Base-by-base conservation (phyloP, 495 filamentous ascomycete genomes). In the Neurospora sublineolata region DNA sequence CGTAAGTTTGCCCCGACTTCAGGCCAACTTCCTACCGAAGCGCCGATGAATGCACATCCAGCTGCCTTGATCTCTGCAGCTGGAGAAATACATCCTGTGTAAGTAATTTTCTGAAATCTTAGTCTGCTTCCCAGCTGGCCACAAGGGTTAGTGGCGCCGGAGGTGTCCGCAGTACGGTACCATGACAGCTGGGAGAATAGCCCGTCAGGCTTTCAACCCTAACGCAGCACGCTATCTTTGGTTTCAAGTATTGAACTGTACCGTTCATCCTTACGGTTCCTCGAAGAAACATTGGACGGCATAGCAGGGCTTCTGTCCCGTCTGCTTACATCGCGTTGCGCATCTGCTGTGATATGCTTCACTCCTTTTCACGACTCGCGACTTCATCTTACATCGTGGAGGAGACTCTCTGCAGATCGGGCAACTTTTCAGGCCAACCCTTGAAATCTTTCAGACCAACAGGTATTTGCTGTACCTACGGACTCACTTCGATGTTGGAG, bases 401-500 rank as follows among this genome's bases (percentile, higher is more conserved):
- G 0, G 11, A n/a, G 20, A 5, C 4, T 14, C 0, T 52, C 12
- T 27, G 4, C 10, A 5, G 2, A 12, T 2, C 10, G 4, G 44
- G 20, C 1, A 0, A 27, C 3, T 27, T 1, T 52, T 5, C n/a
- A 52, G 0, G 10, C 1, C 20, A 14, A 1, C 20, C 11, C 7
- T 1, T 20, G 4, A 6, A 27, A 16, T 4, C 1, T 16, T 58
- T 4, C 23, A 46, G 9, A 3, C n/a, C 9, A 42, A 18, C 9
- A 3, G 0, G n/a, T 23, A 20, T 1, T 46, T 3, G 10, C 38
- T 40, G 0, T 3, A 0, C 38, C 16, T 0, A 37, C 5, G 16
- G 40, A 2, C 7, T 42, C 40, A 18, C 40, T 18, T 2, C 40
- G 0, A 42, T 20, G 23, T 58, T 2, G 11, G 8, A 7, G 23